Evolutionary conservation across 2,329 filamentous ascomycete genomes (phyloP), one percentile per base, ranked within the genome.

Genomic region (Colletotrichum musae): DNA sequence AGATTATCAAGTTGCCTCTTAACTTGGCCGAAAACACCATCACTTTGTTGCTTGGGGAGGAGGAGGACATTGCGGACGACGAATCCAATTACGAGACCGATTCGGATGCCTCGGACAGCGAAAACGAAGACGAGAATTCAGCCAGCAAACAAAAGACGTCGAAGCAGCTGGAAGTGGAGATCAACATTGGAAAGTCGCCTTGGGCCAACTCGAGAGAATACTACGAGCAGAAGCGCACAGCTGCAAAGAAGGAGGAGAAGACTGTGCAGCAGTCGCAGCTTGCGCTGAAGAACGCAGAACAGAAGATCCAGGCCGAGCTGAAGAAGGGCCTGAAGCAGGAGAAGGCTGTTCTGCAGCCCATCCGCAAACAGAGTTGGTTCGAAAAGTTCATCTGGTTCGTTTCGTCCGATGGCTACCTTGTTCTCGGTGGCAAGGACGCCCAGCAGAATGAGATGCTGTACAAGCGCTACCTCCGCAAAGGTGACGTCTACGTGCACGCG

Each of bases 341-440:
- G 80, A 98, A 97, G 79, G 92, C 94, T 21, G 84, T 97, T 2
- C 83, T 98, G 10, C 91, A 95, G 53, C 94, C 93, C 0, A 92
- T 97, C 9, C 89, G 96, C 64, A 92, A 91, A 75, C 92, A 91
- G 73, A 88, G 95, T 75, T 99, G 96, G 96, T 99, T 98, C 74
- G 96, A 99, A 76, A 99, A 99, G 80, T 99, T 97, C 75, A 85
- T 91, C 32, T 98, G 94, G 87, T 99, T 99, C 81, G 89, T 98
- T 74, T 98, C 95, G 0, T 97, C 94, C 0, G 96, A 99, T 76
- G 95, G 95, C 5, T 98, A 98, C 78, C 87, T 99, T 6, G 93
- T 98, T 0, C 87, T 99, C 16, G 95, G 91, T 52, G 95, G 94
- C 16, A 94, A 94, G 71, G 96, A 99, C 82, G 88, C 91, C 2